Percentiles rank a stretch among this genome's conserved stretches.
Evolutionary conservation across 345 rosid species (phyloP).

Genomic region (Camelina sativa): DNA sequence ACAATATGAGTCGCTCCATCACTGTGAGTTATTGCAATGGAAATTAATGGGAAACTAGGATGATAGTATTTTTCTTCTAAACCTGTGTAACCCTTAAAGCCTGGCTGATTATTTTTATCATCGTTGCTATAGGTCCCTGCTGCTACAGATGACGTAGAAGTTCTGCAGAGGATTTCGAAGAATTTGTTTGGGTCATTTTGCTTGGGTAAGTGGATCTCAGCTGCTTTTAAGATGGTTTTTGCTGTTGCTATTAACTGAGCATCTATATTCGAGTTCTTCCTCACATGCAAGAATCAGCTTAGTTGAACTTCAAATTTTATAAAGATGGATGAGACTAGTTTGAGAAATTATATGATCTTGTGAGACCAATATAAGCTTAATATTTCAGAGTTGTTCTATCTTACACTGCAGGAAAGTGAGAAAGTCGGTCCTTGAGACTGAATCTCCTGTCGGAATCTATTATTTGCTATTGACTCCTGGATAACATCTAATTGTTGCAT

Average conservation of each 20-base stretch:
- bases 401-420: not conserved
- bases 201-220: slow-evolving; percentile 55
- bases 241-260: not conserved
- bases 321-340: slow-evolving; percentile 20
- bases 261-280: not conserved
- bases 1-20: slow-evolving; percentile 80
- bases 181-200: slow-evolving; percentile 79
- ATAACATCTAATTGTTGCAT: slow-evolving; percentile 9
- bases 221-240: slow-evolving; percentile 19
- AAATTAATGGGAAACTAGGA: slow-evolving; percentile 9
- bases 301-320: not conserved
- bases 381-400: not conserved
- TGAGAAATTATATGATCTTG: slow-evolving; percentile 16
- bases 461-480: not conserved
- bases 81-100: slow-evolving; percentile 20
- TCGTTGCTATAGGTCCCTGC: slow-evolving; percentile 62
- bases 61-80: slow-evolving; percentile 22
- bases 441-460: not conserved
- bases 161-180: slow-evolving; percentile 76
- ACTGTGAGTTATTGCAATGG: slow-evolving; percentile 56
- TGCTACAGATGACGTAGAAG: slow-evolving; percentile 79
- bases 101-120: not conserved
- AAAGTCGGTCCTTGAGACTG: not conserved
- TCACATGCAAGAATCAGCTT: slow-evolving; percentile 6
- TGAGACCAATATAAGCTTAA: slow-evolving; percentile 16